Conservation (phyloP, 768 basidiomycete species). For the Psilocybe azurescens region DNA sequence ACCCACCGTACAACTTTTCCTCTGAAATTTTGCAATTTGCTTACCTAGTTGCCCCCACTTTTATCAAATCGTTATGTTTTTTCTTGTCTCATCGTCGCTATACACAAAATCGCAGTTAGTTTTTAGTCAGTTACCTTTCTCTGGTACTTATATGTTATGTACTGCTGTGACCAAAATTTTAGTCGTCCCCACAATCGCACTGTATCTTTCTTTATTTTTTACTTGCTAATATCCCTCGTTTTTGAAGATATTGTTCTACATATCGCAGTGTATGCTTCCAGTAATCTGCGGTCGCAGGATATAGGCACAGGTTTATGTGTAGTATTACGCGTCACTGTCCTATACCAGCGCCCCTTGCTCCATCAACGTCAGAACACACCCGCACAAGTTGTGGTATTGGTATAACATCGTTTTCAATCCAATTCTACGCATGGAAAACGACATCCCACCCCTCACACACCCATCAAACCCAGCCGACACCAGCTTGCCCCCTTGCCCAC, state of each 20-base stretch:
- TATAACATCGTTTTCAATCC: neutral
- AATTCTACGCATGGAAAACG: constrained; percentile 41
- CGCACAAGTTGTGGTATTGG: too few species aligned
- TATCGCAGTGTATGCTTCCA: too few species aligned
- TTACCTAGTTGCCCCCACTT: neutral
- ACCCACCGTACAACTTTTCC: neutral
- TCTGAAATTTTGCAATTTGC: constrained; percentile 4
- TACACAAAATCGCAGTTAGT: neutral
- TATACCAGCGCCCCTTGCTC: too few species aligned
- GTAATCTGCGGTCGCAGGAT: too few species aligned
- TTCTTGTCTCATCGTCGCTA: neutral
- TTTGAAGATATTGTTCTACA: too few species aligned
- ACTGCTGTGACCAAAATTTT: too few species aligned
- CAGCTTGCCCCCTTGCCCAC: constrained; percentile 51
- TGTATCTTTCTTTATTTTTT: neutral
- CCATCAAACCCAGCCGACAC: constrained; percentile 83
- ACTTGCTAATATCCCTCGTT: neutral
- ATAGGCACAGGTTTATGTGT: too few species aligned
- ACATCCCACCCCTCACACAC: constrained; percentile 78
- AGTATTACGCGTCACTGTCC: too few species aligned
- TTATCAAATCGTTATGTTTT: neutral
- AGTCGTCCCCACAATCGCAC: neutral
- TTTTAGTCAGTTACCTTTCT: neutral
- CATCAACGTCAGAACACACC: too few species aligned
- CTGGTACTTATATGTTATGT: neutral